These are phyloP conservation scores for Fagopyrum homotropicum DNA, from an alignment of 148 eudicot species.

Conservation along the genomic window DNA sequence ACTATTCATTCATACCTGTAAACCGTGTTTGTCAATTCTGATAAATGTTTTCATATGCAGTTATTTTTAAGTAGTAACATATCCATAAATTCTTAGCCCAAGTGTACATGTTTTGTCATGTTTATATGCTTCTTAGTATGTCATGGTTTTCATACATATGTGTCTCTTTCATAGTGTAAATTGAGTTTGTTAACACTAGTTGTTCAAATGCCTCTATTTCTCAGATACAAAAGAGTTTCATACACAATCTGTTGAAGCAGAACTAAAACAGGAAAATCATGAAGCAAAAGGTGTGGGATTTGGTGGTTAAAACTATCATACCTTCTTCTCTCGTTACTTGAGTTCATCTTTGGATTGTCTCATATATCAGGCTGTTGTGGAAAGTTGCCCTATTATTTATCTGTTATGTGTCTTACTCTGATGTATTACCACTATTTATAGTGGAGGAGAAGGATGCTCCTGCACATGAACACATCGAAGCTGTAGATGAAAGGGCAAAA, in stretches of 20 bases:
- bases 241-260: not conserved
- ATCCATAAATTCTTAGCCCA: too few relatives aligned
- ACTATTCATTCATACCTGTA: not conserved
- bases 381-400: not conserved
- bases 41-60: not conserved
- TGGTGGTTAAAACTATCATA: not conserved
- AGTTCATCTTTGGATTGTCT: not conserved
- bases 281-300: not conserved
- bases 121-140: not conserved
- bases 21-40: not conserved
- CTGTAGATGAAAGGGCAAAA: conserved; percentile 27
- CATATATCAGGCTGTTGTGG: not conserved
- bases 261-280: not conserved
- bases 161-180: not conserved
- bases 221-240: not conserved
- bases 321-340: not conserved
- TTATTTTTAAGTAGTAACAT: too few relatives aligned
- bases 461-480: conserved; percentile 38
- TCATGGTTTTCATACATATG: not conserved
- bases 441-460: conserved; percentile 21
- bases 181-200: not conserved
- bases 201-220: not conserved
- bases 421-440: conserved; percentile 7
- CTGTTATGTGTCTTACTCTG: not conserved
- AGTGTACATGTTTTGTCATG: too few relatives aligned